Evolutionary conservation across 164 flowering plant genomes (phyloP).

Genomic region (Amborella trichopoda): DNA sequence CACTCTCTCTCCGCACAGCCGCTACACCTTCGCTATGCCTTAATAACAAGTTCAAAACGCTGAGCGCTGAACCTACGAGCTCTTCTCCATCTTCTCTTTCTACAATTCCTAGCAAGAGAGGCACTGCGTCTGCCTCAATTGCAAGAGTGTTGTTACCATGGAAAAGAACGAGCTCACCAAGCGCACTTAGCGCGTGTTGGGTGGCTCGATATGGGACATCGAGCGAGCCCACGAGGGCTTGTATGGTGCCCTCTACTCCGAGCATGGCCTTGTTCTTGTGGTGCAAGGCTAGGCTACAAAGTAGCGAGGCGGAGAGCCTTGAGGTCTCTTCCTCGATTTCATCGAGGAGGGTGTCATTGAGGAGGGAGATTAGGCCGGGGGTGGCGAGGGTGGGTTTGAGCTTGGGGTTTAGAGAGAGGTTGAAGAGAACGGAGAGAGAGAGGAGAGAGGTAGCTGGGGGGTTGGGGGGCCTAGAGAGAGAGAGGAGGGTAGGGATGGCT

Average conservation of each 20-base stretch:
- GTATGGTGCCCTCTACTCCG: slow-evolving; percentile 57
- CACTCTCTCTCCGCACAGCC: slow-evolving; percentile 21
- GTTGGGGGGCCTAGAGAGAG: slow-evolving; percentile 21
- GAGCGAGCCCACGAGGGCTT: slow-evolving; percentile 31
- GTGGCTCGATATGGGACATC: slow-evolving; percentile 11
- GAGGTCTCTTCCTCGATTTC: slow-evolving; percentile 24
- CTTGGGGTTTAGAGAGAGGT: slow-evolving; percentile 53
- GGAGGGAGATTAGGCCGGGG: slow-evolving; percentile 35
- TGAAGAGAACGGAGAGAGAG: slow-evolving; percentile 49
- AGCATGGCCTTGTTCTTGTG: slow-evolving; percentile 67
- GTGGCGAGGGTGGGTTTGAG: slow-evolving; percentile 35
- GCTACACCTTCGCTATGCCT: slow-evolving; percentile 49
- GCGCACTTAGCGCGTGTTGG: slow-evolving; percentile 53
- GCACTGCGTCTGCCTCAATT: slow-evolving; percentile 40
- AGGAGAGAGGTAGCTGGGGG: slow-evolving; percentile 31
- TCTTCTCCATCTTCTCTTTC: slow-evolving; percentile 31
- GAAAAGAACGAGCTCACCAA: slow-evolving; percentile 60
- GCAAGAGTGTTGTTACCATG: slow-evolving; percentile 69
- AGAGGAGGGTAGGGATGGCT: slow-evolving; percentile 22
- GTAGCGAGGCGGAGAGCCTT: slow-evolving; percentile 33
- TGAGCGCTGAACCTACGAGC: slow-evolving; percentile 37
- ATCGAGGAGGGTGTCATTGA: slow-evolving; percentile 31
- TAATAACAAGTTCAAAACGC: slow-evolving; percentile 36
- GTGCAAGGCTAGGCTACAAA: slow-evolving; percentile 65
- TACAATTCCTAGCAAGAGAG: slow-evolving; percentile 22